Percentiles rank a stretch among this genome's conserved stretches.
Conservation (phyloP, 306 rosid species). For the Lotus japonicus region DNA sequence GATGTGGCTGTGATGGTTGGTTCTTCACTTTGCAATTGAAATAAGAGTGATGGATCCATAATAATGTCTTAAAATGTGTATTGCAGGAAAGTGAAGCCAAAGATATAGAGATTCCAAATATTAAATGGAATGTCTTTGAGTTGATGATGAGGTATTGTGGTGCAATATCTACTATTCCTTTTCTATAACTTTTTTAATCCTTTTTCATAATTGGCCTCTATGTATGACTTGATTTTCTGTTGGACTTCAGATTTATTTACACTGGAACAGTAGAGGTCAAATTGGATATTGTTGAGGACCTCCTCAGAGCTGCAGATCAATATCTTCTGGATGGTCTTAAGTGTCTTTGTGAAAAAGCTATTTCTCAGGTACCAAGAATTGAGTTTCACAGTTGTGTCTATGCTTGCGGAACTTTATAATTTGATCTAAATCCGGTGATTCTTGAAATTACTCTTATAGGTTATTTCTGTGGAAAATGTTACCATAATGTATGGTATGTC, state of each 20-base stretch:
- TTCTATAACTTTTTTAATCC: background rate
- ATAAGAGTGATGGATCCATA: background rate
- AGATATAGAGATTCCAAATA: conserved; percentile 81
- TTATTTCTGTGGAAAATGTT: conserved; percentile 47
- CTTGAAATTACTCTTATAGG: conserved; percentile 26
- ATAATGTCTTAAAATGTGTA: conserved; percentile 4
- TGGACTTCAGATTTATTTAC: conserved; percentile 51
- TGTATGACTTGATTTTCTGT: background rate
- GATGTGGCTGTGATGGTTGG: background rate
- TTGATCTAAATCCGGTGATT: background rate
- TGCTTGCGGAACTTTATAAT: background rate
- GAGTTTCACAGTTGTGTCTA: background rate
- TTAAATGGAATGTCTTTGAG: conserved; percentile 84
- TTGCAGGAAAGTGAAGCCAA: conserved; percentile 41
- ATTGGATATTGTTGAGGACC: conserved; percentile 51
- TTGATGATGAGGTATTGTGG: conserved; percentile 76
- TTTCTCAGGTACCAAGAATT: conserved; percentile 47
- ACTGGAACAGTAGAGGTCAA: conserved; percentile 46
- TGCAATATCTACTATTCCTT: conserved; percentile 6
- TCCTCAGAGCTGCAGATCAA: conserved; percentile 75
- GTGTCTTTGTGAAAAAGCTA: conserved; percentile 50
- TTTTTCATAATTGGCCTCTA: background rate
- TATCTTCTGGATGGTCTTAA: conserved; percentile 70
- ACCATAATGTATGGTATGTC: conserved; percentile 42
- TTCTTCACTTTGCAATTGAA: background rate